These are phyloP conservation scores for Thuja plicata DNA, from an alignment of 83 land plant genomes.

Conservation along the genomic window DNA sequence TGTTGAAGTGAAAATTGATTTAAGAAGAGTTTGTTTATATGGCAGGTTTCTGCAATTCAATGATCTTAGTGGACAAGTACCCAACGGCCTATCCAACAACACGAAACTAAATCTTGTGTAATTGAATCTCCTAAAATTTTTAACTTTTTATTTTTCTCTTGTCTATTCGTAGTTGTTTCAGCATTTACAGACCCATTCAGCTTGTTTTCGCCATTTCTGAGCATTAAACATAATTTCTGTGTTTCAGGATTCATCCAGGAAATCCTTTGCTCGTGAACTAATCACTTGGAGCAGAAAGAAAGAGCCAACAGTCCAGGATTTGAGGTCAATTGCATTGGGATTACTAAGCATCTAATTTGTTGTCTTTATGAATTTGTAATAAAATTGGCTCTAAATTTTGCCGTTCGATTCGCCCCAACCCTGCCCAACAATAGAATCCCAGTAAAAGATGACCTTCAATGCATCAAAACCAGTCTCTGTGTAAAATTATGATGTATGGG, in stretches of 20 bases:
- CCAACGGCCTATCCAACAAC: neutral
- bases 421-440: too few species aligned
- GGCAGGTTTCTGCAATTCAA: conserved; percentile 9
- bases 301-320: too few species aligned
- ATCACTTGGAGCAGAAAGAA: neutral
- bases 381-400: neutral
- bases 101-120: neutral
- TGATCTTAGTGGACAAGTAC: conserved; percentile 4
- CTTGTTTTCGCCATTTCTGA: neutral
- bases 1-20: neutral
- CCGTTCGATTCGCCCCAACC: neutral
- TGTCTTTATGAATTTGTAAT: neutral
- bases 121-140: neutral
- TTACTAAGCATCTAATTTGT: neutral
- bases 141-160: neutral
- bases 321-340: neutral
- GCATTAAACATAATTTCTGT: neutral
- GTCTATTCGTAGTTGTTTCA: neutral
- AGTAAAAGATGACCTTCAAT: too few species aligned
- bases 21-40: neutral
- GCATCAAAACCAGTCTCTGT: neutral
- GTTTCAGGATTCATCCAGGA: conserved; percentile 3
- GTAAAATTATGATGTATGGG: too few species aligned
- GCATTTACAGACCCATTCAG: too few species aligned
- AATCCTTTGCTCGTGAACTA: neutral